Evolutionary conservation across 2,329 filamentous ascomycete species (phyloP), one percentile per base, ranked within the genome.

Genomic region (Aaosphaeria arxii): DNA sequence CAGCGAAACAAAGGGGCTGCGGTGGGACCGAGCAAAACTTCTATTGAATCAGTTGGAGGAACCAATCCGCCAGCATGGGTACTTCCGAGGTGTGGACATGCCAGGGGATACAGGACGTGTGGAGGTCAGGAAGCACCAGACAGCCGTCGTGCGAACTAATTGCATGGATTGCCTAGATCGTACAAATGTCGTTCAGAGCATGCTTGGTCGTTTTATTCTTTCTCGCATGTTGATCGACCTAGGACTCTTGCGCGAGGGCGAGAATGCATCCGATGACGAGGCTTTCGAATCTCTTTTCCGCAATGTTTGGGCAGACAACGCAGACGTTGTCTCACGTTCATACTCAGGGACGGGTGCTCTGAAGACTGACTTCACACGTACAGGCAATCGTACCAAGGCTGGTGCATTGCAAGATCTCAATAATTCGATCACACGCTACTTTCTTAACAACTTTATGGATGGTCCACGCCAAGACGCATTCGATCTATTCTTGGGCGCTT

Each of bases 111-210:
- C 85, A 49, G 88, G 87, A 30, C 83, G 82, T 13, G 79, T 96
- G 9, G 92, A 97, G 60, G 83, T 90, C 32, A 85, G 91, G 54
- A 86, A 83, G 52, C 80, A 83, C 55, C 94, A 99, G 77, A 89
- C 85, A 1, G 91, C 89, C 52, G 91, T 97, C 11, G 91, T 99
- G 55, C 86, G 94, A 46, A 96, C 94, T 36, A 99, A 99, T 71
- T 99, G 94, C 75, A 99, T 99, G 94, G 94, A 99, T 72, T 99
- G 95, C 58, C 82, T 99, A 11, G 94, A 99, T 71, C 88, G 94
- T 45, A 99, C 94, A 45, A 99, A 99, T 62, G 91, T 99, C 5
- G 90, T 99, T 4, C 94, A 99, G 73, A 95, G 90, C 70, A 96
- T 97, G 88, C 83, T 99, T 49, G 94, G 89, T 7, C 87, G 92